phyloP scores from a whole-genome alignment of 371 early-diverging fungal species.

The Rhizopus arrhizus region DNA sequence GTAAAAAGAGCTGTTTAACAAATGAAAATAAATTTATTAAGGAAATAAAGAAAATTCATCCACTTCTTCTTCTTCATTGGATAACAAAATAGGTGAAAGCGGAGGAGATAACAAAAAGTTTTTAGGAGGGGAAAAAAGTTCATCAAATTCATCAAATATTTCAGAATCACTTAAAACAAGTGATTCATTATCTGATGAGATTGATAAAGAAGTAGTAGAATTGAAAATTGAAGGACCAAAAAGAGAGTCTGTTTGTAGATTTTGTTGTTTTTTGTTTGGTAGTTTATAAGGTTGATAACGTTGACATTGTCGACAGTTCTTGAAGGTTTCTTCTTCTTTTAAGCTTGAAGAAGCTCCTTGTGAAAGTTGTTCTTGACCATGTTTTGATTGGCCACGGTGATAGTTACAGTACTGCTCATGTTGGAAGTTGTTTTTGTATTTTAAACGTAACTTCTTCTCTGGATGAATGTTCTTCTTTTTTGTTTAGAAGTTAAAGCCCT shows the following conservation, averaged over 20 bases:
- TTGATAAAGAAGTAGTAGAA: background rate
- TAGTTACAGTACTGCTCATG: slow-evolving; percentile 6
- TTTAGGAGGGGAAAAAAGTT: slow-evolving; percentile 8
- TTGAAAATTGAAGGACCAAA: slow-evolving; percentile 8
- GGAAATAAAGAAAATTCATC: slow-evolving; percentile 25
- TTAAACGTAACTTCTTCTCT: background rate
- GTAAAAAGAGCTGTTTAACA: slow-evolving; percentile 71
- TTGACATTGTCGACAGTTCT: background rate
- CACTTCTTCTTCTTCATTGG: slow-evolving; percentile 17
- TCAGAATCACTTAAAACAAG: slow-evolving; percentile 15
- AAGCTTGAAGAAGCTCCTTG: background rate
- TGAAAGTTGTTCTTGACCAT: background rate
- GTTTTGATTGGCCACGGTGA: background rate
- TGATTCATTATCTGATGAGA: background rate
- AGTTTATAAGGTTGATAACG: slow-evolving; percentile 20
- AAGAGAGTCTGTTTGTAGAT: background rate
- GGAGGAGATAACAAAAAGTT: slow-evolving; percentile 20
- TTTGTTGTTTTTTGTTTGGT: background rate
- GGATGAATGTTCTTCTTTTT: background rate
- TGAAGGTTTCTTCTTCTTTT: background rate
- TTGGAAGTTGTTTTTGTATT: background rate
- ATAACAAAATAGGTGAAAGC: slow-evolving; percentile 17
- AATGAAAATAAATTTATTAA: slow-evolving; percentile 3
- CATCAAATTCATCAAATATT: slow-evolving; percentile 22
- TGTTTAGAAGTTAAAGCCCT: background rate